Evolutionary conservation across 768 basidiomycete genomes (phyloP), one percentile per base, ranked within the genome.

Genomic region (Leccinum broughii): DNA sequence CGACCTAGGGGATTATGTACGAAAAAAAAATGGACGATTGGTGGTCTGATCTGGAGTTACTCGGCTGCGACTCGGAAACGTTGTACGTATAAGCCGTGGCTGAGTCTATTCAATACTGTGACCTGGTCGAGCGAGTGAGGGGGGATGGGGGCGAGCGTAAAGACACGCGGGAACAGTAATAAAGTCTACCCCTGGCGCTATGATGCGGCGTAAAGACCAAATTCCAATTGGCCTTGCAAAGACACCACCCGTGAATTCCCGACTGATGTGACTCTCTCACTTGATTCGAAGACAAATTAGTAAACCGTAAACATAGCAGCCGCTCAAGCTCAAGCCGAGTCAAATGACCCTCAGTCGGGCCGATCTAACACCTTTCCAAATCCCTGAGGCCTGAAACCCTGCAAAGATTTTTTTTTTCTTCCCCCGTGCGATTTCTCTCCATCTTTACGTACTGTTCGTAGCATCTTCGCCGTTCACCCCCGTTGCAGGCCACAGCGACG

Each of bases 1-100:
- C 41, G 41, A 9, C 41, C 41, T n/a, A 9, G 39, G 55, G 56
- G 41, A 32, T 64, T 70, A 67, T 71, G 65, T 74, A 63, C 51
- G 54, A 46, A 15, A 30, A 46, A 53, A 59, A n/a, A 30, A 30
- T 3, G 30, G n/a, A 20, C 41, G n/a, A 46, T 44, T 17, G 17
- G 39, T 46, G 44, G 44, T 46, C 58, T 51, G 57, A 62, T 59
- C 34, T 44, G 2, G 32, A 37, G 20, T 52, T 52, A 37, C 55
- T 56, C 51, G 62, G 56, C 10, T 58, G 26, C 22, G 53, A 61
- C 22, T 58, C 28, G 37, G 20, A 20, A 53, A 53, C 17, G 34
- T 22, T 46, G 15, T 6, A 41, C 39, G 39, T 41, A 41, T 39
- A 35, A 35, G 34, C 32, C 34, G 34, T 14, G 34, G 34, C 34